Evolutionary conservation across 2,329 filamentous ascomycete species (phyloP).

Genomic region (Dothideomycetes sp.): DNA sequence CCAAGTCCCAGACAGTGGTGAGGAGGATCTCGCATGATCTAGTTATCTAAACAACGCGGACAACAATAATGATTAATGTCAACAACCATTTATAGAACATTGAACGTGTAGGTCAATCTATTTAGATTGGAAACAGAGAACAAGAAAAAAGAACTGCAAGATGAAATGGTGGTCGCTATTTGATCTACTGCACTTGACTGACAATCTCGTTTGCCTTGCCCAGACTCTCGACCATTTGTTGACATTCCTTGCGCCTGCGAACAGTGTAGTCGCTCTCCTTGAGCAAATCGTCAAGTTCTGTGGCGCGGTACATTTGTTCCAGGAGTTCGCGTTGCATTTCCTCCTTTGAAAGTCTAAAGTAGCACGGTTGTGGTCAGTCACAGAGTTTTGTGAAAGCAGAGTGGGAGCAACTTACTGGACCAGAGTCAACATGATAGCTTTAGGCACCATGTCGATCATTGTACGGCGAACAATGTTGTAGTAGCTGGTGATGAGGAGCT

Average conservation of each 20-base stretch:
- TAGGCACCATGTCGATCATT: constrained; percentile 99
- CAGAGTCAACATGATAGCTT: constrained; percentile 95
- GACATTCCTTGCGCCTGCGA: constrained; percentile 90
- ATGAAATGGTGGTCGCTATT: too few relatives aligned
- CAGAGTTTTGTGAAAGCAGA: constrained; percentile 13
- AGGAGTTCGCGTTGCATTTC: constrained; percentile 97
- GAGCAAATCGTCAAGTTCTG: constrained; percentile 83
- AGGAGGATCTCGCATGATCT: too few relatives aligned
- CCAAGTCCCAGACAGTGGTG: too few relatives aligned
- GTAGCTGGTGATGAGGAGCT: constrained; percentile 92
- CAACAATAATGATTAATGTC: too few relatives aligned
- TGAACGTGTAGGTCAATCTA: too few relatives aligned
- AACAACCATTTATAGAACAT: too few relatives aligned
- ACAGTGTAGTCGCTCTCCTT: constrained; percentile 98
- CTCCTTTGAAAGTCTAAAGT: constrained; percentile 92
- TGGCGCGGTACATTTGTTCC: constrained; percentile 91
- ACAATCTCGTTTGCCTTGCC: constrained; percentile 90
- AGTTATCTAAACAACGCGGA: too few relatives aligned
- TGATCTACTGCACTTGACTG: constrained; percentile 57
- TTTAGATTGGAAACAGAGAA: too few relatives aligned
- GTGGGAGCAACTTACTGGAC: constrained; percentile 64
- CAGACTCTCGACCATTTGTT: constrained; percentile 97
- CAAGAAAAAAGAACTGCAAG: background rate
- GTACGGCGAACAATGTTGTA: constrained; percentile 97
- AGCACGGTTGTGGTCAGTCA: too few relatives aligned